Percentiles rank a stretch among this genome's conserved stretches.
Evolutionary conservation across 768 basidiomycete species (phyloP).

Genomic region (Tulasnella sp.): DNA sequence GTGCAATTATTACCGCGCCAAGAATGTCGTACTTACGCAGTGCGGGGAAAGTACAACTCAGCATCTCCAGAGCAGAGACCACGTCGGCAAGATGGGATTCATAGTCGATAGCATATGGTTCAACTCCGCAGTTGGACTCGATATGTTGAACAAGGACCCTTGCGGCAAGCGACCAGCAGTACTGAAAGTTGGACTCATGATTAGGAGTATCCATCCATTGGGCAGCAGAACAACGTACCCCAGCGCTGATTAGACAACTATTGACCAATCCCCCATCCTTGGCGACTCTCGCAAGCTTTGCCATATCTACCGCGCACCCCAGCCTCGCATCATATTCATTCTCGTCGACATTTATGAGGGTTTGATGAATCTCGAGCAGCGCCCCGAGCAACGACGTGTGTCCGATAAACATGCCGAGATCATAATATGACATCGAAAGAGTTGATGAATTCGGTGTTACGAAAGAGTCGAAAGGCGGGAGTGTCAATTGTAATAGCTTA

Average conservation of each 20-base stretch:
- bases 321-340: neutral
- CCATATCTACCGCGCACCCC: neutral
- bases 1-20: neutral
- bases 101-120: neutral
- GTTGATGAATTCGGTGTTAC: neutral
- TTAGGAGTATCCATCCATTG: neutral
- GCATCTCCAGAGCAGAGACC: neutral
- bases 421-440: neutral
- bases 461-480: neutral
- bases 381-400: neutral
- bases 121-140: neutral
- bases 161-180: conserved; percentile 11
- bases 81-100: neutral
- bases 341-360: neutral
- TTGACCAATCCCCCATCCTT: neutral
- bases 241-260: neutral
- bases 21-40: neutral
- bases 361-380: conserved; percentile 1
- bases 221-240: neutral
- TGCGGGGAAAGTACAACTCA: neutral
- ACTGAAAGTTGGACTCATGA: neutral
- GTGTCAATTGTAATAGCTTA: neutral
- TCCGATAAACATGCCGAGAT: neutral
- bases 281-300: neutral
- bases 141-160: conserved; percentile 8